phyloP scores from a whole-genome alignment of 129 eudicot species.

The Flaveria robusta region DNA sequence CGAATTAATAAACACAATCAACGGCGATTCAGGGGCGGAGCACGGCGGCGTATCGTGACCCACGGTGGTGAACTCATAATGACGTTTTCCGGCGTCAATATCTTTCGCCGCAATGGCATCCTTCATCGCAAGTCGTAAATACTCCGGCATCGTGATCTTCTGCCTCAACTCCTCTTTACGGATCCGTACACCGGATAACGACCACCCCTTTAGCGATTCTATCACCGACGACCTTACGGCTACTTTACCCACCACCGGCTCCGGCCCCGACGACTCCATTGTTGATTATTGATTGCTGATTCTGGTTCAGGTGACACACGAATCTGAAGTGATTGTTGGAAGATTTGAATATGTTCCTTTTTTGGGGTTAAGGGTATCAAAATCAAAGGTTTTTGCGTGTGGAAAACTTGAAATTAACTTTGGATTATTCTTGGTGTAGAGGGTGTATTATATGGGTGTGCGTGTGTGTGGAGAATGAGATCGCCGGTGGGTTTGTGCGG shows the following conservation, averaged over 20 bases:
- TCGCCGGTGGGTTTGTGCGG: constrained; percentile 24
- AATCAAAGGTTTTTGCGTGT: constrained; percentile 22
- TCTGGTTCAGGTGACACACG: constrained; percentile 5
- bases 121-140: constrained; percentile 65
- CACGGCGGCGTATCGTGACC: constrained; percentile 26
- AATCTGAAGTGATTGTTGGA: background rate
- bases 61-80: constrained; percentile 32
- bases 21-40: constrained; percentile 57
- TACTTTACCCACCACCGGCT: constrained; percentile 34
- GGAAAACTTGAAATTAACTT: constrained; percentile 26
- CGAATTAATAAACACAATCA: constrained; percentile 79
- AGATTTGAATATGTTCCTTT: constrained; percentile 31
- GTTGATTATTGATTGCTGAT: background rate
- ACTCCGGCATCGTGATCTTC: constrained; percentile 67
- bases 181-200: constrained; percentile 59
- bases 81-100: constrained; percentile 45
- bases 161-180: constrained; percentile 52
- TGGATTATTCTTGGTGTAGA: constrained; percentile 20
- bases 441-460: background rate
- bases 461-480: constrained; percentile 15
- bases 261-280: constrained; percentile 44
- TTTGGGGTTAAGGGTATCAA: background rate
- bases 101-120: constrained; percentile 57
- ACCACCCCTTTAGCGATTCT: constrained; percentile 67
- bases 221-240: constrained; percentile 66